Evolutionary conservation across 1,139 yeast species (phyloP).

Genomic region (Suhomyces atakaporum): DNA sequence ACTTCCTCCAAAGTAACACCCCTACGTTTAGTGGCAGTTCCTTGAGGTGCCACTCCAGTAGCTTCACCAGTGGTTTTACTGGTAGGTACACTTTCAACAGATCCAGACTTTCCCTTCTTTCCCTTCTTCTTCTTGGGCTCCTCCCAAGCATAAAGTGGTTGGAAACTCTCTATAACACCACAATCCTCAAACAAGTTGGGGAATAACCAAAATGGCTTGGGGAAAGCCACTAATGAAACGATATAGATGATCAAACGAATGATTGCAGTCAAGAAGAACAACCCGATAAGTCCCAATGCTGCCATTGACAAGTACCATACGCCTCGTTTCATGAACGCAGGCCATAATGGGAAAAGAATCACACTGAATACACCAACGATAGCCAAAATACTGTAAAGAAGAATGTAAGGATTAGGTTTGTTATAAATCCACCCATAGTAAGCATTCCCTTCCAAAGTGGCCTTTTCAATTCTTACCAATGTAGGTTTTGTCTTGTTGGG

Average conservation of each 20-base stretch:
- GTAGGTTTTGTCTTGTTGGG: conserved; percentile 81
- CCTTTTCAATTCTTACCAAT: conserved; percentile 63
- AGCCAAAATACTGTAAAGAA: conserved; percentile 63
- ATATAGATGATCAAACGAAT: conserved; percentile 73
- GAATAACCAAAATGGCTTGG: conserved; percentile 88
- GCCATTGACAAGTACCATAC: conserved; percentile 90
- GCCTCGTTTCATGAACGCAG: conserved; percentile 80
- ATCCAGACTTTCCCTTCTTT: conserved; percentile 20
- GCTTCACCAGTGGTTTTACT: conserved; percentile 6
- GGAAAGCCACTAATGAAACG: conserved; percentile 57
- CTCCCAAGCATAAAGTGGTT: conserved; percentile 88
- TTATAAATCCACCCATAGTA: conserved; percentile 86
- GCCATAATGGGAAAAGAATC: conserved; percentile 96
- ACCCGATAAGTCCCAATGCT: conserved; percentile 69
- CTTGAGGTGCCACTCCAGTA: conserved; percentile 16
- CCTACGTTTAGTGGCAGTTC: conserved; percentile 17
- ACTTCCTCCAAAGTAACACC: conserved; percentile 46
- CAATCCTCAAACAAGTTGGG: conserved; percentile 96
- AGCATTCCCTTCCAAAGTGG: conserved; percentile 71
- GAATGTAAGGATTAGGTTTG: conserved; percentile 71
- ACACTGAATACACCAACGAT: conserved; percentile 70
- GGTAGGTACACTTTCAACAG: conserved; percentile 12
- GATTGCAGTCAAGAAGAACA: conserved; percentile 77
- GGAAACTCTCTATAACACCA: conserved; percentile 89
- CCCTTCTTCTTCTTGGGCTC: conserved; percentile 42